A percentile compares a stretch with the other conserved stretches of the same genome.
phyloP scores from a whole-genome alignment of 345 rosid genomes.

The Corchorus capsularis region DNA sequence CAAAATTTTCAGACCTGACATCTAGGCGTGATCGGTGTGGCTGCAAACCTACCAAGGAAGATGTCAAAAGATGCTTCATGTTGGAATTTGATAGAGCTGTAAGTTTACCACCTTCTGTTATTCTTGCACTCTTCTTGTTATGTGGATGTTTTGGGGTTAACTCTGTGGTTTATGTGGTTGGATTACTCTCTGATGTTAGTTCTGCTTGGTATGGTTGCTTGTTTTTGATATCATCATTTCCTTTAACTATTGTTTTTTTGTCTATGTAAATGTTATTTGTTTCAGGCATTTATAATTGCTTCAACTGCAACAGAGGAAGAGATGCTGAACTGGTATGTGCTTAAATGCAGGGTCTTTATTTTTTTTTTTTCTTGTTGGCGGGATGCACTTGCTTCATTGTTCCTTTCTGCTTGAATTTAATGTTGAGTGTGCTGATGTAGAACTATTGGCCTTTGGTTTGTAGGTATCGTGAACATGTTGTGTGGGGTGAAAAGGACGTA shows the following conservation, averaged over 20 bases:
- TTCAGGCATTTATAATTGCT: slow-evolving; percentile 97
- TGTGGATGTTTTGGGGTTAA: neutral
- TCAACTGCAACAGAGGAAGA: slow-evolving; percentile 94
- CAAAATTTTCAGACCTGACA: slow-evolving; percentile 91
- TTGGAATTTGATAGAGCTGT: slow-evolving; percentile 95
- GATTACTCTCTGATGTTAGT: neutral
- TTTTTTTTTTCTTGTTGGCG: neutral
- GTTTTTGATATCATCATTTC: slow-evolving; percentile 6
- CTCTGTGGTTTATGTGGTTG: slow-evolving; percentile 13
- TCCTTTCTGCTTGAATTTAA: slow-evolving; percentile 4
- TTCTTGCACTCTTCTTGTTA: slow-evolving; percentile 15
- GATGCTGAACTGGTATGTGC: slow-evolving; percentile 81
- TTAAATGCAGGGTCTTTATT: slow-evolving; percentile 3
- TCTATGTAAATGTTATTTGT: slow-evolving; percentile 13
- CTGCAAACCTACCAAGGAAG: slow-evolving; percentile 97
- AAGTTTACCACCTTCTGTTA: slow-evolving; percentile 36
- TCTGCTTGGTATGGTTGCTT: neutral
- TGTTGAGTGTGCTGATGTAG: neutral
- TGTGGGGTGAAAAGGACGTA: slow-evolving; percentile 84
- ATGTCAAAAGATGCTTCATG: slow-evolving; percentile 97
- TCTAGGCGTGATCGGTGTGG: slow-evolving; percentile 94
- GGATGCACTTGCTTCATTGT: neutral
- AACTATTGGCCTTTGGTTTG: slow-evolving; percentile 17
- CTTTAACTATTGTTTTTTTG: neutral
- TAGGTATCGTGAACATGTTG: slow-evolving; percentile 89